Base-by-base conservation (phyloP, 345 rosid species). In the Acer negundo region DNA sequence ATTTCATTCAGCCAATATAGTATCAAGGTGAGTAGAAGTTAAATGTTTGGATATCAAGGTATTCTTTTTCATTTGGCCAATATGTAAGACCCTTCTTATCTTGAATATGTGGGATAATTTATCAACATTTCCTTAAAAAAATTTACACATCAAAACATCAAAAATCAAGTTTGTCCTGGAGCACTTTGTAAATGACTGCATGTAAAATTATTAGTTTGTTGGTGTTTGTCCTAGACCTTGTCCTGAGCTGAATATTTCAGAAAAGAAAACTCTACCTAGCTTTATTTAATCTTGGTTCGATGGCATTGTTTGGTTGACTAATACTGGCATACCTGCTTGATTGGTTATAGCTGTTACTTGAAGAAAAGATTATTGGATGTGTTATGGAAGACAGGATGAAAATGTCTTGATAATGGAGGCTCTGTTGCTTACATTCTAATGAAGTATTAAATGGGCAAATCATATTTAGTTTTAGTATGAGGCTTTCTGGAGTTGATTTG, bases 1-100 rank as follows among this genome's bases (percentile, higher is more conserved):
- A 76, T 97, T 97, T 82, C 99, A 94, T 89, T 89, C 99, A 59
- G 97, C 98, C 79, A 97, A 97, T 86, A 94, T 97, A 79, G 97
- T 97, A 66, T 94, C 98, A 77, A 97, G 99, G 98, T 93, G 79
- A 80, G 77, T 78, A 46, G 68, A 46, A 62, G 67, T 49, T n/a
- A 22, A 59, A 16, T 59, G 63, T 84, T 73, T 75, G 75, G 69
- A 22, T 78, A 67, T 46, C 20, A n/a, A 20, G 24, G 1, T 59
- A 59, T 20, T 10, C 26, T 4, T 62, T 63, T 47, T 7, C 17
- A 26, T 74, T 26, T 28, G 51, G 26, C 46, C 13, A 24, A 10
- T 62, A 73, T 77, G 42, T 67, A 58, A 11, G 62, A 31, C 40
- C 22, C 42, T 71, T 67, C 35, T 13, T 16, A 61, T 31, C 66